Evolutionary conservation across 2,329 filamentous ascomycete genomes (phyloP).

Genomic region (Xylaria sp.): DNA sequence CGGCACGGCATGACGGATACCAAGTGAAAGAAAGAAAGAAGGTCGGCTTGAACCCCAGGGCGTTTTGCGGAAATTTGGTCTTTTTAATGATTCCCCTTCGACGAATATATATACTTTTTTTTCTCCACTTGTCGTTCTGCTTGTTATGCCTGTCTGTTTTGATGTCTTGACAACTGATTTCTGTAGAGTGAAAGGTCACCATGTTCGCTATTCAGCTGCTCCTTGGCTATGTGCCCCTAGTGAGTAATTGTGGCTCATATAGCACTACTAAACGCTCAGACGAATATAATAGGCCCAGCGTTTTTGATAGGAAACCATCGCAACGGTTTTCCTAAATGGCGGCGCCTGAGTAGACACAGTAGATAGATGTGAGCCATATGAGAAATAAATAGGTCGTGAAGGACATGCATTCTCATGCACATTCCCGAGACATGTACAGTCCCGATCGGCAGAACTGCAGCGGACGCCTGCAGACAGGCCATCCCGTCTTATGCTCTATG

Average conservation of each 20-base stretch:
- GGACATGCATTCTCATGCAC: neutral
- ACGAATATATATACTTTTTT: constrained; percentile 34
- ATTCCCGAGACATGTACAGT: neutral
- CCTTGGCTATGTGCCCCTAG: neutral
- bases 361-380: neutral
- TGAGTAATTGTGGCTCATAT: neutral
- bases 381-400: neutral
- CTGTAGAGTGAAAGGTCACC: neutral
- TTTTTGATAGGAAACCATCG: neutral
- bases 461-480: neutral
- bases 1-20: constrained; percentile 4
- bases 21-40: constrained; percentile 1
- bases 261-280: neutral
- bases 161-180: neutral
- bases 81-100: constrained; percentile 28
- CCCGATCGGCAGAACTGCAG: neutral
- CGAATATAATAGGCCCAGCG: neutral
- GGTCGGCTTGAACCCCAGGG: neutral
- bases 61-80: constrained; percentile 12
- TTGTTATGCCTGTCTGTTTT: neutral
- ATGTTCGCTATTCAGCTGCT: neutral
- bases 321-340: neutral
- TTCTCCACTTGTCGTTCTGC: neutral
- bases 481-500: neutral
- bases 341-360: neutral